These are phyloP conservation scores for Penicillium sp. DNA, from an alignment of 2,329 filamentous ascomycete genomes.

Conservation along the genomic window DNA sequence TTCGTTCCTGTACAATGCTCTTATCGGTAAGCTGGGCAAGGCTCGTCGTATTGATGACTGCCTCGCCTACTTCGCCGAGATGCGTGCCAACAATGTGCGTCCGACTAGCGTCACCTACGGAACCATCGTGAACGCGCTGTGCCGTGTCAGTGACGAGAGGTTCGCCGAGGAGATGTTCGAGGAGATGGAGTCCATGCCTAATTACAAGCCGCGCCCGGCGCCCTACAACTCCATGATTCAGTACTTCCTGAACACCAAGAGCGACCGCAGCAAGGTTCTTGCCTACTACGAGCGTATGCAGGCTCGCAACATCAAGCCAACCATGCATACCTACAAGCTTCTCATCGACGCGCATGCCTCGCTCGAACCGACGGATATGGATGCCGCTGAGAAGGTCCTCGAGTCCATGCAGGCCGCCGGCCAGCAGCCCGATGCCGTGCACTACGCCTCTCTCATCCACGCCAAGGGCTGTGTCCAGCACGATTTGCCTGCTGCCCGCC, in stretches of 20 bases:
- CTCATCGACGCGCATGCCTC: conserved; percentile 93
- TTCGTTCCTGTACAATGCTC: conserved; percentile 94
- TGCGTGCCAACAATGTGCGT: conserved; percentile 86
- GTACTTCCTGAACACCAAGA: conserved; percentile 96
- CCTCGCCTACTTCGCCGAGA: conserved; percentile 95
- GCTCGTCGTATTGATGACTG: conserved; percentile 97
- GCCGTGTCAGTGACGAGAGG: conserved; percentile 94
- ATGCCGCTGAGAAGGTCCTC: conserved; percentile 77
- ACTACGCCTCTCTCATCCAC: conserved; percentile 93
- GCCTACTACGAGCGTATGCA: conserved; percentile 95
- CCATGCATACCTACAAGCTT: conserved; percentile 95
- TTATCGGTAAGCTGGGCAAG: conserved; percentile 97
- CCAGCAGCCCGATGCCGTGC: conserved; percentile 78
- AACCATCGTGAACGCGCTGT: conserved; percentile 95
- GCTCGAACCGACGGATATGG: conserved; percentile 85
- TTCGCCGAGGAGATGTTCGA: conserved; percentile 97
- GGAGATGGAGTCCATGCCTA: conserved; percentile 98
- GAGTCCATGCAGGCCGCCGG: conserved; percentile 70
- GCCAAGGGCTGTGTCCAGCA: conserved; percentile 91
- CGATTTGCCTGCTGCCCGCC: conserved; percentile 77
- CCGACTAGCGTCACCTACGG: conserved; percentile 97
- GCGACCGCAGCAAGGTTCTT: conserved; percentile 88
- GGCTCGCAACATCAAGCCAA: conserved; percentile 77
- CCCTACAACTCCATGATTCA: conserved; percentile 99
- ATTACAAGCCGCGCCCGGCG: conserved; percentile 95